Conservation (phyloP, 202 grass and related monocot genomes). For the Setaria viridis region DNA sequence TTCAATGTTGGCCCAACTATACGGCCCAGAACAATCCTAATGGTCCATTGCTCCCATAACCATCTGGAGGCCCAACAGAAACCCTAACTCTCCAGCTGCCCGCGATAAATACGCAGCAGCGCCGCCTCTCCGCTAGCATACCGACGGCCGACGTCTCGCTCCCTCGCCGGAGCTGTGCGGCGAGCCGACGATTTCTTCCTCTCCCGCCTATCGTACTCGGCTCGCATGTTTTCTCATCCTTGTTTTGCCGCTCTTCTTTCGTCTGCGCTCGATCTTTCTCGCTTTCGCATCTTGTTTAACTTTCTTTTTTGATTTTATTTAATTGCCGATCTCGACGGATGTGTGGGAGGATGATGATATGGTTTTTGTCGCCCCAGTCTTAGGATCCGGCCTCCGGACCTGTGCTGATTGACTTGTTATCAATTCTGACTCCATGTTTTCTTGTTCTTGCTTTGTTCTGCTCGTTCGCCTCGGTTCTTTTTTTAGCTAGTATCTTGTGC, state of each 20-base stretch:
- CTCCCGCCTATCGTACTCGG: too few species aligned
- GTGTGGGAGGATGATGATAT: constrained; percentile 52
- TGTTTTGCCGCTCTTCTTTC: not conserved
- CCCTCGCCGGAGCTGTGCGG: too few species aligned
- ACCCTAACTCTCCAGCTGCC: constrained; percentile 22
- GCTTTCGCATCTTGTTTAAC: too few species aligned
- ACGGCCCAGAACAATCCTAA: not conserved
- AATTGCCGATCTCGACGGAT: too few species aligned
- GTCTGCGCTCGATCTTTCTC: not conserved
- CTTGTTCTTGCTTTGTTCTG: not conserved
- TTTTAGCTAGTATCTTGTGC: not conserved
- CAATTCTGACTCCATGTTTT: constrained; percentile 41
- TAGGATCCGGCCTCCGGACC: constrained; percentile 44
- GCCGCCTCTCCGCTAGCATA: not conserved
- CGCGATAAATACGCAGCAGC: constrained; percentile 10
- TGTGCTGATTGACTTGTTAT: constrained; percentile 67
- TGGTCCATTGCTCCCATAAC: not conserved
- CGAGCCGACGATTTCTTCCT: not conserved
- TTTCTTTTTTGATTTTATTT: too few species aligned
- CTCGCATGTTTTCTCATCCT: not conserved
- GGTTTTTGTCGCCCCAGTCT: constrained; percentile 70
- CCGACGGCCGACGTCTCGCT: too few species aligned
- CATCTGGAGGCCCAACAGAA: not conserved
- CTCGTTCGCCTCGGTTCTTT: too few species aligned
- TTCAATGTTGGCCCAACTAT: not conserved